Base-by-base conservation (phyloP, 1,284 basidiomycete genomes). In the Schizophyllum amplum region DNA sequence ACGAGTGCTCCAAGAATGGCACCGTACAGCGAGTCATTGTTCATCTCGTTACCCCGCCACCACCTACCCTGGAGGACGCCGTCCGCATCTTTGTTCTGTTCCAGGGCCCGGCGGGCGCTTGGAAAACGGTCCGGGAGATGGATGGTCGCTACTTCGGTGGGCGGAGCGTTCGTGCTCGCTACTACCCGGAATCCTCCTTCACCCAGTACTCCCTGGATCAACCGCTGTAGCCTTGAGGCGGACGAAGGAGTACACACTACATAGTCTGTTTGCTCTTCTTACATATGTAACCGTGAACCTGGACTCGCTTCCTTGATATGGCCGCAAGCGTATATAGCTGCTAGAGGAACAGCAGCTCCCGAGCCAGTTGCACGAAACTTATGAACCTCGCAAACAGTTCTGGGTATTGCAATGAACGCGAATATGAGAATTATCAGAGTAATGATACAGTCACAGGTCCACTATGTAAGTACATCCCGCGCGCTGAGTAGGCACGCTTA, bases 111-210 rank as follows among this genome's bases (percentile, higher is more conserved):
- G 94, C 83, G 0, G 95, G 92, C 6, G 95, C 94, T 1, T 98
- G 93, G 92, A 92, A 93, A 69, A 94, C 92, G 0, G 90, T 94
- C 1, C 83, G 89, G 52, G 92, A 94, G 67, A 79, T 98, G 58
- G 92, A 97, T 66, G 94, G 92, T 13, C 78, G 94, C 51, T 95
- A 83, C 67, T 97, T 98, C 67, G 93, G 89, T 9, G 95, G 95
- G 0, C 77, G 88, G 60, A 81, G 81, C 13, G 90, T 97, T 26
- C 80, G 86, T 48, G 93, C 90, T 47, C 78, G 86, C 62, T 96
- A 95, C 69, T 95, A 89, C 67, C 77, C 90, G 1, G 91, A 94
- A 68, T 63, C 59, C 47, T 69, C 71, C 48, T 94, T 87, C 64
- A 62, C 66, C 20, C 73, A 69, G 50, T 75, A 76, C 53, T 73